Percentiles rank a stretch among this genome's conserved stretches.
These are phyloP conservation scores for Beta corolliflora DNA, from an alignment of 179 eudicot genomes.

Conservation along the genomic window DNA sequence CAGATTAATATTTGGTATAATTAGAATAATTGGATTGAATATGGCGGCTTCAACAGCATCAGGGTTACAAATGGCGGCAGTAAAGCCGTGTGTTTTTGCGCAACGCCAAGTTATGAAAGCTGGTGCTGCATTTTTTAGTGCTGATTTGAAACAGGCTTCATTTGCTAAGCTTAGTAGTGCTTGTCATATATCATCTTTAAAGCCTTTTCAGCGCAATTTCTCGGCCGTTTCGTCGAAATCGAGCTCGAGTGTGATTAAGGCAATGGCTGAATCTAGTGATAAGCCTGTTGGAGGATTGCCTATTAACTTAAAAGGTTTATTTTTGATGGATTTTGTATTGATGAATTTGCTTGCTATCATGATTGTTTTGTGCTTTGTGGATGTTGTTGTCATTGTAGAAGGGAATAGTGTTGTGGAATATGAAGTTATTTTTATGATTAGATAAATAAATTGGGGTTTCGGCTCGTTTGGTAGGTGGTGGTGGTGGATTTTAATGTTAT, in stretches of 20 bases:
- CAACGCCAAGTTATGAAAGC: conserved; percentile 30
- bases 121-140: conserved; percentile 23
- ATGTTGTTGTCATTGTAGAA: background rate
- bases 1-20: conserved; percentile 32
- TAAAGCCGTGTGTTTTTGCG: conserved; percentile 51
- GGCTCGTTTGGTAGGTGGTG: too few species aligned
- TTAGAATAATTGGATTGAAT: conserved; percentile 25
- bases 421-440: background rate
- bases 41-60: conserved; percentile 77
- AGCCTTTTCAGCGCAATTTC: conserved; percentile 47
- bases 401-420: background rate
- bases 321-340: background rate
- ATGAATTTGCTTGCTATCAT: background rate
- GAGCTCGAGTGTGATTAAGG: conserved; percentile 49
- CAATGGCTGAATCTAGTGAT: conserved; percentile 67
- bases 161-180: conserved; percentile 59
- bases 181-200: conserved; percentile 47
- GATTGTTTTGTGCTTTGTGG: background rate
- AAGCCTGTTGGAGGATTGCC: conserved; percentile 66
- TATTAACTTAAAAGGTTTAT: conserved; percentile 70
- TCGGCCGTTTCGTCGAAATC: conserved; percentile 39
- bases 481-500: too few species aligned
- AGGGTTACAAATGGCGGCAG: conserved; percentile 63
- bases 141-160: conserved; percentile 36
- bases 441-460: too few species aligned